These are phyloP conservation scores for Pseudogymnoascus sp. DNA, from an alignment of 2,329 filamentous ascomycete species.

Conservation along the genomic window DNA sequence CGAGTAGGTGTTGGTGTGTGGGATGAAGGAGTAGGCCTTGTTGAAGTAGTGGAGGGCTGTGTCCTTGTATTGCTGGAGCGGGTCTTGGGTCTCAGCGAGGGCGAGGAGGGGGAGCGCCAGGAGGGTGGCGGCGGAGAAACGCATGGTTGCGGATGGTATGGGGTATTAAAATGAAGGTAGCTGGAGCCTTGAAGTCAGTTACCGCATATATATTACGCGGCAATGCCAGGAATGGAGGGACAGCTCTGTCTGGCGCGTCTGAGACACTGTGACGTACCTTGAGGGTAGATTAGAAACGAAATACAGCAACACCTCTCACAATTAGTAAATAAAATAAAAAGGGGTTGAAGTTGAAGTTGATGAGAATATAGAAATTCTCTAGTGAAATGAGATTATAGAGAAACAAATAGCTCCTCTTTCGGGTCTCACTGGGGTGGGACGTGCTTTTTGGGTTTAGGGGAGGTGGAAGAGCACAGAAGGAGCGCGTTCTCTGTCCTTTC, in stretches of 20 bases:
- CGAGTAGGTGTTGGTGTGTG: constrained; percentile 36
- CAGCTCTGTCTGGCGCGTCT: background rate
- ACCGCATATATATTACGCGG: background rate
- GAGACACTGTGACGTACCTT: background rate
- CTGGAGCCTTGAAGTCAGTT: background rate
- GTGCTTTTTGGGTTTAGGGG: background rate
- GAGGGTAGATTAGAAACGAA: constrained; percentile 11
- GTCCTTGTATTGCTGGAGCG: constrained; percentile 49
- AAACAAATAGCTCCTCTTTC: background rate
- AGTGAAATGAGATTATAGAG: constrained; percentile 2
- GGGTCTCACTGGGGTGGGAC: background rate
- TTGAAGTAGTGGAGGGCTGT: constrained; percentile 57
- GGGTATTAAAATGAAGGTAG: background rate
- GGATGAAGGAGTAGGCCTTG: constrained; percentile 47
- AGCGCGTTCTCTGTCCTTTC: background rate
- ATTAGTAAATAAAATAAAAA: constrained; percentile 1
- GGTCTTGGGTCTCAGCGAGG: constrained; percentile 42
- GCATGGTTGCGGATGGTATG: constrained; percentile 36
- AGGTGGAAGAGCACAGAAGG: constrained; percentile 7
- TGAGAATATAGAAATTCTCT: background rate
- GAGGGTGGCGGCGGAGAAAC: constrained; percentile 43
- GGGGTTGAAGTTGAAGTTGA: background rate
- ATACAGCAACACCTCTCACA: constrained; percentile 5
- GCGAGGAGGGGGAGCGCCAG: constrained; percentile 49
- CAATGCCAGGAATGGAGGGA: background rate